These are phyloP conservation scores for Triglochin maritima DNA, from an alignment of 106 monocot species.

Conservation along the genomic window DNA sequence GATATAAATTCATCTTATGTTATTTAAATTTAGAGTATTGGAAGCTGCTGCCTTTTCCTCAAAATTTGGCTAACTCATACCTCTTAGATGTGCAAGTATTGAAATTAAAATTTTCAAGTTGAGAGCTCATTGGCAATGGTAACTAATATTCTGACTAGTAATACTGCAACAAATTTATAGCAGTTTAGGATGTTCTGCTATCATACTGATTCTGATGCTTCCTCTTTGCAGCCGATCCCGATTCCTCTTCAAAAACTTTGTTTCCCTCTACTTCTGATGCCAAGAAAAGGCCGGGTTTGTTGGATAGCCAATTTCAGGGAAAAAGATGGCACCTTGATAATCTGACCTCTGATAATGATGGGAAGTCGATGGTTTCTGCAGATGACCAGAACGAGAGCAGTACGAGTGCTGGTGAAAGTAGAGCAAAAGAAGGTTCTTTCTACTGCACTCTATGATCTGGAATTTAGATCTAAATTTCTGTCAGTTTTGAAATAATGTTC, in stretches of 20 bases:
- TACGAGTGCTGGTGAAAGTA: constrained; percentile 26
- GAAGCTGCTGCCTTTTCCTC: too few relatives aligned
- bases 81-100: too few relatives aligned
- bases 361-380: constrained; percentile 11
- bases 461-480: background rate
- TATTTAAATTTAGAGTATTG: too few relatives aligned
- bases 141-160: background rate
- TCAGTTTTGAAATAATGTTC: background rate
- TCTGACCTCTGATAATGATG: background rate
- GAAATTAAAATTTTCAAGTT: background rate
- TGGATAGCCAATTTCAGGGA: background rate
- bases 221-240: background rate
- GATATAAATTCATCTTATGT: too few relatives aligned
- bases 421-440: constrained; percentile 84
- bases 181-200: background rate
- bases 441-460: too few relatives aligned
- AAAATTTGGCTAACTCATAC: too few relatives aligned
- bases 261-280: constrained; percentile 1
- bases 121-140: background rate
- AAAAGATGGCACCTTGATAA: background rate
- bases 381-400: constrained; percentile 22
- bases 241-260: background rate
- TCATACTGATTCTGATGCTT: background rate
- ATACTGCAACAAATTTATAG: background rate
- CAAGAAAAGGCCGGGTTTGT: constrained; percentile 16